Conservation (phyloP, 2,329 filamentous ascomycete species). For the Verticillium nonalfalfae region DNA sequence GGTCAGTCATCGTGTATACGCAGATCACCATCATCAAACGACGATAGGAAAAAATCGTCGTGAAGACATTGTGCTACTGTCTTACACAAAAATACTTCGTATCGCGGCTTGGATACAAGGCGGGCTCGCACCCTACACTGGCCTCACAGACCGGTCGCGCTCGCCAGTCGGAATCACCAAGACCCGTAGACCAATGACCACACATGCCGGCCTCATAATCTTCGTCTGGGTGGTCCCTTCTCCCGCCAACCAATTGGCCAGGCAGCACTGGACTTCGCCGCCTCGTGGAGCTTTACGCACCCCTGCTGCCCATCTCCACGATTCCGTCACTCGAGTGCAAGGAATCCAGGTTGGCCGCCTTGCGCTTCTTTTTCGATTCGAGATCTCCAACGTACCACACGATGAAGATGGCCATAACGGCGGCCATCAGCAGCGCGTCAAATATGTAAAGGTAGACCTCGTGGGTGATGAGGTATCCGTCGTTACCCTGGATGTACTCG, state of each 20-base stretch:
- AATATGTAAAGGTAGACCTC: constrained; percentile 37
- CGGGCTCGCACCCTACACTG: too few species aligned
- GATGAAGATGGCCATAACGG: constrained; percentile 10
- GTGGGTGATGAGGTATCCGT: constrained; percentile 32
- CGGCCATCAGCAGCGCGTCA: constrained; percentile 21
- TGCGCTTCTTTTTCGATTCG: not conserved
- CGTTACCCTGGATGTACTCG: constrained; percentile 37
- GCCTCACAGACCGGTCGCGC: too few species aligned
- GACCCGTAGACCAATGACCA: too few species aligned
- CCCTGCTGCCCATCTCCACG: not conserved
- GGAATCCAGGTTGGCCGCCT: not conserved
- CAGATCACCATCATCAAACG: too few species aligned
- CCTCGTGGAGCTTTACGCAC: not conserved
- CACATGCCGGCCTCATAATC: not conserved
- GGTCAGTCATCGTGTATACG: too few species aligned
- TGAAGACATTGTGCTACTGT: too few species aligned
- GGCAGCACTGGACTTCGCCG: not conserved
- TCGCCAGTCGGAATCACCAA: too few species aligned
- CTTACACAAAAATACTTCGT: too few species aligned
- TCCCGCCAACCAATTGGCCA: not conserved
- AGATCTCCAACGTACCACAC: constrained; percentile 5
- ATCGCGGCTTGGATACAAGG: too few species aligned
- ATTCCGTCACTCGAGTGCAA: not conserved
- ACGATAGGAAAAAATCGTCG: too few species aligned
- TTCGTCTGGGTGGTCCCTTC: not conserved